Conservation (phyloP, 129 eudicot genomes). For the Flaveria trinervia region DNA sequence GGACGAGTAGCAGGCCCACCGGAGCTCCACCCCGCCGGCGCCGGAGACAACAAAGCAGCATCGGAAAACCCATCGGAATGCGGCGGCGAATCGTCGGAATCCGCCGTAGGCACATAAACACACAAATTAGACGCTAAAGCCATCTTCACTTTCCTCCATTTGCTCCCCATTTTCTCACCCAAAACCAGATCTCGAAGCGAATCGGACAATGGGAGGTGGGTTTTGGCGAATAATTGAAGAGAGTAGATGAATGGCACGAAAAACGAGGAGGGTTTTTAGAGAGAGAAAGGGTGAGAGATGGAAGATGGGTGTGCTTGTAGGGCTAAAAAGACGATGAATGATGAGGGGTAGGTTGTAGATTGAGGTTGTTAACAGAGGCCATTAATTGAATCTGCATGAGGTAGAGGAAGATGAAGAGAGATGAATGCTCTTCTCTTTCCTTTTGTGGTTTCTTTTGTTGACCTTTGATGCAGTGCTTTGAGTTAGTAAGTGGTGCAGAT, state of each 20-base stretch:
- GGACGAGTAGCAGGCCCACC: constrained; percentile 49
- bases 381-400: constrained; percentile 15
- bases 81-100: constrained; percentile 40
- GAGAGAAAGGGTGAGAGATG: background rate
- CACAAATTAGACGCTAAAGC: constrained; percentile 80
- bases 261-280: constrained; percentile 38
- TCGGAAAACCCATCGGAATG: constrained; percentile 51
- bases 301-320: background rate
- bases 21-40: constrained; percentile 39
- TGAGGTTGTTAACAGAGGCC: constrained; percentile 25
- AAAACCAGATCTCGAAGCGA: constrained; percentile 30
- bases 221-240: constrained; percentile 36
- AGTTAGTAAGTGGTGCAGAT: constrained; percentile 24
- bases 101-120: constrained; percentile 50
- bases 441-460: constrained; percentile 37
- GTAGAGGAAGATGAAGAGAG: constrained; percentile 24
- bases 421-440: constrained; percentile 15
- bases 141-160: constrained; percentile 77
- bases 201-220: constrained; percentile 17
- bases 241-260: constrained; percentile 35
- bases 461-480: constrained; percentile 37
- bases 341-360: constrained; percentile 32
- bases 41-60: constrained; percentile 60
- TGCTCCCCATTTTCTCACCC: constrained; percentile 53
- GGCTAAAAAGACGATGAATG: constrained; percentile 14